Conservation (phyloP, 1,139 yeast species). For the Taphrina pruni region DNA sequence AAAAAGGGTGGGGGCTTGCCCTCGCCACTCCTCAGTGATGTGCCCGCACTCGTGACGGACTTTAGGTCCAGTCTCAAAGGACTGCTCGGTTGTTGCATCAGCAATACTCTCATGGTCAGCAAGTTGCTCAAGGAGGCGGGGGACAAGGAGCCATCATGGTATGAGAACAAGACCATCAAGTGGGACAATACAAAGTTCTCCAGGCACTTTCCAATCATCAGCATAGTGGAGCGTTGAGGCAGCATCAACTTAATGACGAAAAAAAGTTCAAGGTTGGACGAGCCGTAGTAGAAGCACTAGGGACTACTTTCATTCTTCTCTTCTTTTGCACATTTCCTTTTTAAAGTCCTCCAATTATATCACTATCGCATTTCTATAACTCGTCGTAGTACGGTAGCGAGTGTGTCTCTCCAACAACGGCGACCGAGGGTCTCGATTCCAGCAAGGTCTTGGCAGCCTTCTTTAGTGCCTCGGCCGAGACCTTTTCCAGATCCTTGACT, state of each 20-base stretch:
- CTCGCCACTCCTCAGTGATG: background rate
- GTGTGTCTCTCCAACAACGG: slow-evolving; percentile 88
- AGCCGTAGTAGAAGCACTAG: background rate
- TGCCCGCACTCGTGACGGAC: slow-evolving; percentile 29
- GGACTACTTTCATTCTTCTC: background rate
- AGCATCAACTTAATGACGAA: background rate
- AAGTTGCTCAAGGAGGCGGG: background rate
- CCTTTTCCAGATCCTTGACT: slow-evolving; percentile 52
- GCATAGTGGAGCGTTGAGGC: slow-evolving; percentile 11
- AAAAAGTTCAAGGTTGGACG: background rate
- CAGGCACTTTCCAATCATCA: slow-evolving; percentile 17
- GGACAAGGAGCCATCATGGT: slow-evolving; percentile 1
- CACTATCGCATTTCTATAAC: slow-evolving; percentile 53
- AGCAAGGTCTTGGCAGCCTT: slow-evolving; percentile 59
- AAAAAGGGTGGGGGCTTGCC: slow-evolving; percentile 4
- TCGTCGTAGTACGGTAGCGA: slow-evolving; percentile 89
- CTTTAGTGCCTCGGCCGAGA: slow-evolving; percentile 59
- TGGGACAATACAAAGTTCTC: slow-evolving; percentile 9
- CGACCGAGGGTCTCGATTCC: slow-evolving; percentile 76
- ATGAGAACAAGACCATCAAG: background rate
- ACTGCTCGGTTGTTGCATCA: slow-evolving; percentile 22
- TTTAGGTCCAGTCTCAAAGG: background rate
- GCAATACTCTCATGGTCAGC: slow-evolving; percentile 15
- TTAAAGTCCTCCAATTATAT: background rate
- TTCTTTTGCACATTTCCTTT: slow-evolving; percentile 3